Base-by-base conservation (phyloP, 352 stramenopile species). In the Nothophytophthora sp. region DNA sequence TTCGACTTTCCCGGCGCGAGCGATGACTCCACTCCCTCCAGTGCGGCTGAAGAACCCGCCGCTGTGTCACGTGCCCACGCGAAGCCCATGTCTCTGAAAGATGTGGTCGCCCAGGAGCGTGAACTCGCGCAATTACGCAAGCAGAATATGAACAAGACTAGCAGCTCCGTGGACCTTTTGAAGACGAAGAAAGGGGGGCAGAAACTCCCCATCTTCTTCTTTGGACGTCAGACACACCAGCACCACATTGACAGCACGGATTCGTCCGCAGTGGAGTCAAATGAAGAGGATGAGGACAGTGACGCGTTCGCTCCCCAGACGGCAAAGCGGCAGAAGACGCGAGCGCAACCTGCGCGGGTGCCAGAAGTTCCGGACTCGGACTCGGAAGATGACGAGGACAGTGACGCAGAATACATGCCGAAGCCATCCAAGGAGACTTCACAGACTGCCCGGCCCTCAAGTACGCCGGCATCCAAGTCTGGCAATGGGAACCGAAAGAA, bases 341-440 rank as follows among this genome's bases (percentile, higher is more conserved):
- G 66, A 38, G 3, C 23, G 11, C 36, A 50, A 19, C 38, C 34
- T 19, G 39, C 53, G 12, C 12, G 29, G 4, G 29, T 43, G 0
- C 47, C 48, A 25, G 44, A 63, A 35, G 41, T 51, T n/a, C 50
- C 49, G 23, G 24, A 23, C 11, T 60, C 53, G 16, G 32, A 69
- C 24, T 55, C 35, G 5, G 39, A 70, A 16, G 27, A 55, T 16
- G 51, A 56, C 9, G 50, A 46, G 15, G 18, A 48, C 10, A 74
- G 63, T 19, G 70, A 80, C 24, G 59, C 66, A 7, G 65, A 69
- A 43, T 68, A 67, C 22, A 55, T 24, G 12, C 46, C 39, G 2
- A 67, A 55, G 18, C 24, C 24, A 15, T 4, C 8, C 3, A 62
- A 43, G 10, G n/a, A 19, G 15, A 4, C 36, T 44, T 24, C 29